A percentile compares a stretch with the other conserved stretches of the same genome.
Conservation (phyloP, 2,329 filamentous ascomycete species). For the Aspergillus eucalypticola region DNA sequence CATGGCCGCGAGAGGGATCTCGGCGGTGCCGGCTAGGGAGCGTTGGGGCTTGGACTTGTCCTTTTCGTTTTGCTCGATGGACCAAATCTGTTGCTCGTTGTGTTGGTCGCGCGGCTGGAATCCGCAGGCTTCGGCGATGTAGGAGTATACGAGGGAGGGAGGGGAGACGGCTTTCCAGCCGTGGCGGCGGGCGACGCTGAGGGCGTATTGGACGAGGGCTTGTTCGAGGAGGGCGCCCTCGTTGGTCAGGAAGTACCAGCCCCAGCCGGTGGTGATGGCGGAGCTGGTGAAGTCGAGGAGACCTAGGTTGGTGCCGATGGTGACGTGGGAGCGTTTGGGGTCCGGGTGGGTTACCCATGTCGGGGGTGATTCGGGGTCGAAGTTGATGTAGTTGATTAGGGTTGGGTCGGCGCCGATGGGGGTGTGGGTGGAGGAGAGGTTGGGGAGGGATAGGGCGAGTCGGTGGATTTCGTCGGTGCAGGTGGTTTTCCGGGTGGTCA, state of each 20-base stretch:
- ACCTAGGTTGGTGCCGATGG: conserved; percentile 81
- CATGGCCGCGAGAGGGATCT: conserved; percentile 92
- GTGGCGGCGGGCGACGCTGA: conserved; percentile 68
- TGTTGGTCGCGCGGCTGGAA: conserved; percentile 91
- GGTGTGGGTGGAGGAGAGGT: conserved; percentile 75
- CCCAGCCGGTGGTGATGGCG: conserved; percentile 85
- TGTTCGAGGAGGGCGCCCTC: conserved; percentile 94
- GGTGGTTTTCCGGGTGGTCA: conserved; percentile 32
- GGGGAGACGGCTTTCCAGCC: conserved; percentile 83
- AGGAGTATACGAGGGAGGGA: conserved; percentile 86
- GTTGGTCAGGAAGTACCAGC: conserved; percentile 95
- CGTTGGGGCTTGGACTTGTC: conserved; percentile 69
- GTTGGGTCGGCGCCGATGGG: conserved; percentile 67
- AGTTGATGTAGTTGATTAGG: conserved; percentile 77
- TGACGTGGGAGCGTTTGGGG: conserved; percentile 68
- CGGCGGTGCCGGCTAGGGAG: conserved; percentile 82
- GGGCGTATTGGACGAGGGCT: conserved; percentile 82
- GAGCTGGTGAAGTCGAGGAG: conserved; percentile 88
- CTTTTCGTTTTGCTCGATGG: conserved; percentile 65
- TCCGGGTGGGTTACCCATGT: conserved; percentile 31
- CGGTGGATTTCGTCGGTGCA: conserved; percentile 65
- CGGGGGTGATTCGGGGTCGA: conserved; percentile 54
- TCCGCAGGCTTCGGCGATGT: conserved; percentile 87
- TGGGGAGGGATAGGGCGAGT: conserved; percentile 78
- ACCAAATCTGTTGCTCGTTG: conserved; percentile 90